phyloP scores from a whole-genome alignment of 768 basidiomycete genomes.

The Mycena latifolia region DNA sequence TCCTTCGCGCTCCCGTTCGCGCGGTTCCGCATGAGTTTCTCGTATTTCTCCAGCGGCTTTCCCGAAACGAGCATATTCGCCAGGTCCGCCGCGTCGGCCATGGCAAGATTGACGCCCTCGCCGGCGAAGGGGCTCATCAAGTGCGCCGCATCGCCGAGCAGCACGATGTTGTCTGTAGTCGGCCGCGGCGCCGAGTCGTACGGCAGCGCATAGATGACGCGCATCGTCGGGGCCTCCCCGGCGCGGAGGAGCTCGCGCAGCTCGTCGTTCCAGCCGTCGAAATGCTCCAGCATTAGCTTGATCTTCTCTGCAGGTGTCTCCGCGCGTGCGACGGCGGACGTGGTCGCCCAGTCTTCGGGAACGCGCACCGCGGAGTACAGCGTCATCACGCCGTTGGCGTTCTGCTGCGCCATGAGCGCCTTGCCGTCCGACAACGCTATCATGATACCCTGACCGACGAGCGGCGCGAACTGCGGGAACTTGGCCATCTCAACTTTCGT shows the following conservation, averaged over 20 bases:
- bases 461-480: slow-evolving; percentile 28
- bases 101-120: slow-evolving; percentile 41
- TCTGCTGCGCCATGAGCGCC: slow-evolving; percentile 47
- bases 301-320: too few species aligned
- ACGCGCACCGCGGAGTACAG: slow-evolving; percentile 38
- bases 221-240: slow-evolving; percentile 7
- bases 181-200: slow-evolving; percentile 10
- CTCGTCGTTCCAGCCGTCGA: too few species aligned
- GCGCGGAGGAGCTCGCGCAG: slow-evolving; percentile 27
- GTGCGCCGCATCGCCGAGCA: slow-evolving; percentile 53
- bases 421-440: slow-evolving; percentile 40
- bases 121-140: slow-evolving; percentile 52
- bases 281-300: too few species aligned
- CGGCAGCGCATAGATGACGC: slow-evolving; percentile 30
- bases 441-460: slow-evolving; percentile 41
- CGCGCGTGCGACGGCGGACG: too few species aligned
- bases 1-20: slow-evolving; percentile 19
- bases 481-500: slow-evolving; percentile 25
- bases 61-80: slow-evolving; percentile 21
- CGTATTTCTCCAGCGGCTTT: slow-evolving; percentile 24
- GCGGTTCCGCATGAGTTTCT: slow-evolving; percentile 26
- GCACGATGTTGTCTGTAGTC: slow-evolving; percentile 8
- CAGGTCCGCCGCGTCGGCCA: slow-evolving; percentile 37
- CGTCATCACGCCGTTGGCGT: slow-evolving; percentile 42
- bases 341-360: too few species aligned